phyloP scores from a whole-genome alignment of 169 alveolate species.

The Plasmodium blacklocki region DNA sequence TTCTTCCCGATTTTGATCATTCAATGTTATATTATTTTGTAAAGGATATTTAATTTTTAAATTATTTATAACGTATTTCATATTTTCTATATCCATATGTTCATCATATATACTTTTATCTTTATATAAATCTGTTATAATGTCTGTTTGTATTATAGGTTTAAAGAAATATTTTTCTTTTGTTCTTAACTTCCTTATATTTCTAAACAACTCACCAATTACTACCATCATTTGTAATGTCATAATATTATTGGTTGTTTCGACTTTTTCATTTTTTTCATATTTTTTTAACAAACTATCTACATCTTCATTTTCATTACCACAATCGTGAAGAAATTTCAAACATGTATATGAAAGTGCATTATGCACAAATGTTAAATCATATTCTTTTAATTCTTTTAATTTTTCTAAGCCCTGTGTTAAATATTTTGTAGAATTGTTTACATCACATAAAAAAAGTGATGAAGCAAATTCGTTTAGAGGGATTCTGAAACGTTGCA shows the following conservation, averaged over 20 bases:
- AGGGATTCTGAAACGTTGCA: slow-evolving; percentile 61
- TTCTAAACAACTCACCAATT: slow-evolving; percentile 70
- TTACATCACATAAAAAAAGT: slow-evolving; percentile 66
- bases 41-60: slow-evolving; percentile 56
- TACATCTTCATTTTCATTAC: slow-evolving; percentile 74
- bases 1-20: slow-evolving; percentile 43
- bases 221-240: slow-evolving; percentile 75
- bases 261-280: slow-evolving; percentile 73
- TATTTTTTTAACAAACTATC: slow-evolving; percentile 48
- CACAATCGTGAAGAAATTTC: slow-evolving; percentile 55
- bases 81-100: slow-evolving; percentile 41
- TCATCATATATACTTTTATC: slow-evolving; percentile 59
- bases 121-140: slow-evolving; percentile 43
- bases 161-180: slow-evolving; percentile 57
- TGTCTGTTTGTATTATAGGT: slow-evolving; percentile 57
- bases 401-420: slow-evolving; percentile 49
- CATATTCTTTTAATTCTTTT: slow-evolving; percentile 53
- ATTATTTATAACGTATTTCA: slow-evolving; percentile 43
- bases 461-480: slow-evolving; percentile 62
- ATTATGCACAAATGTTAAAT: slow-evolving; percentile 60
- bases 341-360: slow-evolving; percentile 46
- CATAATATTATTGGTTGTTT: slow-evolving; percentile 71
- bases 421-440: slow-evolving; percentile 44
- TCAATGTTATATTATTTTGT: slow-evolving; percentile 28
- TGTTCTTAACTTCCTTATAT: slow-evolving; percentile 45